Base-by-base conservation (phyloP, 148 eudicot genomes). In the Nyssa sinensis region DNA sequence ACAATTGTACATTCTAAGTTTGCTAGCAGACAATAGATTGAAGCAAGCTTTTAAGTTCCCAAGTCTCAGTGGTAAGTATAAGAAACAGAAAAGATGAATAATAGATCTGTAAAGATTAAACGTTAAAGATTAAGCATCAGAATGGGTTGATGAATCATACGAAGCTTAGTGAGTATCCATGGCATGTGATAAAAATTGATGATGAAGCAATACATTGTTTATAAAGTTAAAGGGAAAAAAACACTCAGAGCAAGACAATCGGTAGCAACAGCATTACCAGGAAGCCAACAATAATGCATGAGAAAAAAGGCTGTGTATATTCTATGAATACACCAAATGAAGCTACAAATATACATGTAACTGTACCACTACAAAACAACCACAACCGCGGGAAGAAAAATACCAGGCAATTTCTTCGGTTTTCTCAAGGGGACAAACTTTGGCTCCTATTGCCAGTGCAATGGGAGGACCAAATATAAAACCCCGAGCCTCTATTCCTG, bases 401-500 rank as follows among this genome's bases (percentile, higher is more conserved):
- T 90, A 93, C 97, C 98, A 27, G 98, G 97, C 78, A 94, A 83
- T 79, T 94, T 94, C 71, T 64, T 82, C 39, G 98, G 98, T 78
- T 94, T 94, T 80, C 98, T 86, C 80, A 92, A 80, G 9, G 97
- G 98, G 72, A 94, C 90, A 81, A 94, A 94, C 80, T 94, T 94
- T 67, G n/a, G 97, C 97, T 37, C 98, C 98, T 29, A 94, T 90
- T 28, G 97, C 97, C 85, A 94, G 83, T 29, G 98, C 98, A 78
- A 94, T 90, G 44, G 97, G 89, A 65, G 98, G 93, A 62, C 97
- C 98, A 79, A 94, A 94, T 70, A 94, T 91, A 79, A 94, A 91
- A 39, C 98, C 97, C 14, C 97, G 89, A 58, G 98, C 97, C 77
- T 94, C 98, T 58, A 94, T 86, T 55, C 96, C 96, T 93, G 70